Percentiles rank a stretch among this genome's conserved stretches.
These are phyloP conservation scores for Termitomyces sp. DNA, from an alignment of 768 basidiomycete species.

Conservation along the genomic window DNA sequence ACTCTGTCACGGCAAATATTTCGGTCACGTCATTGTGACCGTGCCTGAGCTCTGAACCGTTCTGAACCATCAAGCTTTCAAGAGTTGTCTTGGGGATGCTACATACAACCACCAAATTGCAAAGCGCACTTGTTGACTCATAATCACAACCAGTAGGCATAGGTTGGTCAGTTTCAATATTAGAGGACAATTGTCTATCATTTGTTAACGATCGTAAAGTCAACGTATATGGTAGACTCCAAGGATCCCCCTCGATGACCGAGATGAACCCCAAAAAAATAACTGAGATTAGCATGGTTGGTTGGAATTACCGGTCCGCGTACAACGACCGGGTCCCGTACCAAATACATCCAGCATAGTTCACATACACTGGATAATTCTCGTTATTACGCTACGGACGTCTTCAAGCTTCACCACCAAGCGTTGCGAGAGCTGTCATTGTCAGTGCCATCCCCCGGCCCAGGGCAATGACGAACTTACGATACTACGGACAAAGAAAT, in stretches of 20 bases:
- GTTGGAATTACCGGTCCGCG: no score
- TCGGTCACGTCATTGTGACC: background rate
- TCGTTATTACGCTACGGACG: background rate
- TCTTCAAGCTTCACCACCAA: background rate
- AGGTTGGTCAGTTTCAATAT: no score
- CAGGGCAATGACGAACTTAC: background rate
- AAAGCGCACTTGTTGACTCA: no score
- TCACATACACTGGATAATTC: background rate
- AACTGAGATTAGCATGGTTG: no score
- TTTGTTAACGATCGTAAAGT: no score
- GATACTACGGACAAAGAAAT: background rate
- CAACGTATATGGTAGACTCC: no score
- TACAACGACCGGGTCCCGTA: background rate
- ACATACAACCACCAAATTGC: no score
- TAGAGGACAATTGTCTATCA: no score
- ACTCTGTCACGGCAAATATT: slow-evolving; percentile 3
- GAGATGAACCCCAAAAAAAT: background rate
- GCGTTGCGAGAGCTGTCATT: background rate
- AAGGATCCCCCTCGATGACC: no score
- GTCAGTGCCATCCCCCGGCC: background rate
- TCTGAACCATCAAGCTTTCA: no score
- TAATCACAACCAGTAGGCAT: no score
- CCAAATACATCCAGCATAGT: background rate
- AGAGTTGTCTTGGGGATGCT: no score
- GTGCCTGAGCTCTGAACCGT: background rate